Base-by-base conservation (phyloP, 2,329 filamentous ascomycete genomes). In the Diaporthe batatas region DNA sequence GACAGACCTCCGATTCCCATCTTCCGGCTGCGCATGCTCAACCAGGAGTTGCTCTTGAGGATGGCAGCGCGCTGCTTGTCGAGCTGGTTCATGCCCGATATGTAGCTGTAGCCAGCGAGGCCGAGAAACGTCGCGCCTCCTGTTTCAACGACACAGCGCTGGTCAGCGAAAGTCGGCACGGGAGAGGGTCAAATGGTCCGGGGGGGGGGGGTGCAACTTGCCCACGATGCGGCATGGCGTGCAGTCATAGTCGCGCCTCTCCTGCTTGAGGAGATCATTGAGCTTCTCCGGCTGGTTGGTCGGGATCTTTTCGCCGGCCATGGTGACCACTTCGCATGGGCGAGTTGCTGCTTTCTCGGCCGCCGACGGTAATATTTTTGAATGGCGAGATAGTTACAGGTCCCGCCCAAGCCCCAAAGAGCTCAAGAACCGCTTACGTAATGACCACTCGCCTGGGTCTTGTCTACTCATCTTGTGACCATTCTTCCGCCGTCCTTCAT, bases 41-140 rank as follows among this genome's bases (percentile, higher is more conserved):
- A 91, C 77, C 90, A 87, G 34, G 91, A 92, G 59, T 90, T 89
- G 83, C 92, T 93, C 79, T 89, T 86, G 73, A 94, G 82, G 75
- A 95, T 94, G 73, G 84, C 82, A n/a, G 86, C 85, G 74, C 88
- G 87, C 80, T 94, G 91, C 77, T 87, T 86, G 77, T 91, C 87
- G 39, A 96, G 88, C 81, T 95, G 93, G 67, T 86, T 85, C 82
- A 91, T 92, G 72, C 94, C 94, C 3, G 92, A 93, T 74, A 91
- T 85, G 83, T 95, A 95, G 81, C 91, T 95, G 83, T 95, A 96
- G 1, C 87, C 91, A 4, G 91, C 93, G 21, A 96, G 89, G 1
- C 92, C 92, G 71, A 94, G 85, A 75, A 96, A 94, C 0, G 93
- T 92, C 51, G 91, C 88, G 78, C 92, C 92, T 57, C 93, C 93